phyloP scores from a whole-genome alignment of 83 land plant species.

The Picea abies region DNA sequence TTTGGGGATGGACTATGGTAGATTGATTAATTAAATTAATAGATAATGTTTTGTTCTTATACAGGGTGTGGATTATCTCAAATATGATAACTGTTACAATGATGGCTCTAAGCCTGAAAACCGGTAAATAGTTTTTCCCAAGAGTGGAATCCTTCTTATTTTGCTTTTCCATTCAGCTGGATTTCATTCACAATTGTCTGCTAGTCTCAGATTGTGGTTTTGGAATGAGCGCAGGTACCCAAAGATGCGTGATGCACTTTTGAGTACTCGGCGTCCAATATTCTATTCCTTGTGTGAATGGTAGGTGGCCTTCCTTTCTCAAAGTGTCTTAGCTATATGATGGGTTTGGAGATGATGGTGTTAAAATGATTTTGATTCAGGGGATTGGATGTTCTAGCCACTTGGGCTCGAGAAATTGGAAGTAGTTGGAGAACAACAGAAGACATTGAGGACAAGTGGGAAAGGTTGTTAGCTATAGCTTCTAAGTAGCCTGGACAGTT shows the following conservation, averaged over 20 bases:
- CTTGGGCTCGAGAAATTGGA: conserved; percentile 31
- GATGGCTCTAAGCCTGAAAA: conserved; percentile 47
- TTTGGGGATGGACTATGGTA: no score
- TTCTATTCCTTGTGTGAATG: conserved; percentile 78
- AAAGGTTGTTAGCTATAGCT: conserved; percentile 15
- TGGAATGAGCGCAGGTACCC: conserved; percentile 36
- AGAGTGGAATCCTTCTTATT: not conserved
- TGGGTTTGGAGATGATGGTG: not conserved
- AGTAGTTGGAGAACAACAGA: conserved; percentile 37
- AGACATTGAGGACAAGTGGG: conserved; percentile 36
- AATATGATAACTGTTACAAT: conserved; percentile 72
- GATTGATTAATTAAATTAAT: no score
- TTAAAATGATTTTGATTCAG: conserved; percentile 1
- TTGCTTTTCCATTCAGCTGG: no score
- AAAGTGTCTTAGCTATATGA: not conserved
- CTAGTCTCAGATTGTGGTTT: not conserved
- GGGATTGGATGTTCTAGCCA: conserved; percentile 33
- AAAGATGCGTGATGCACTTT: conserved; percentile 52
- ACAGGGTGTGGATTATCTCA: conserved; percentile 75
- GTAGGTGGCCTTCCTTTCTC: conserved; percentile 16
- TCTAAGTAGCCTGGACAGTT: no score
- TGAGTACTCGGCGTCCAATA: conserved; percentile 51
- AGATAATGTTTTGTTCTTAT: not conserved
- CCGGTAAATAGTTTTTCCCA: conserved; percentile 27
- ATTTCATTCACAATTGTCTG: not conserved